phyloP scores from a whole-genome alignment of 495 filamentous ascomycete species.

The Chlorociboria aeruginascens region DNA sequence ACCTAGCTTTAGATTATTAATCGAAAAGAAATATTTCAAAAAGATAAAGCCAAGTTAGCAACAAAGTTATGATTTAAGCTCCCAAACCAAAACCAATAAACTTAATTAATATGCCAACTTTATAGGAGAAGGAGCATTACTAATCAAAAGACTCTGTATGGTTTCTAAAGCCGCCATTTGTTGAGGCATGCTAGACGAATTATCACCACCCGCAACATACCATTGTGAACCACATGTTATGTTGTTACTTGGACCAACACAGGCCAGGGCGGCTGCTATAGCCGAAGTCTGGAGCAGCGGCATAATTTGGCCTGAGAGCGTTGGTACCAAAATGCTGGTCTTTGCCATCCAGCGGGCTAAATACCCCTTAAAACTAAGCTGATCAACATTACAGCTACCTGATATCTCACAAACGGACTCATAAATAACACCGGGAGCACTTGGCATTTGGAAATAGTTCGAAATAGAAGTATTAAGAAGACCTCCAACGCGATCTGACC shows the following conservation, averaged over 20 bases:
- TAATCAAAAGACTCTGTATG: slow-evolving; percentile 50
- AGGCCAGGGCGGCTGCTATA: slow-evolving; percentile 47
- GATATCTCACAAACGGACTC: slow-evolving; percentile 28
- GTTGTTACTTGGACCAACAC: slow-evolving; percentile 29
- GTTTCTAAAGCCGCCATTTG: slow-evolving; percentile 62
- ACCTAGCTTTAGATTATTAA: no score
- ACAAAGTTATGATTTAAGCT: no score
- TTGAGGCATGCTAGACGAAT: slow-evolving; percentile 39
- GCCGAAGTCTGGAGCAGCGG: slow-evolving; percentile 45
- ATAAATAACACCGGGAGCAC: slow-evolving; percentile 61
- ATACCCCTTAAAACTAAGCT: slow-evolving; percentile 66
- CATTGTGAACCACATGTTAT: slow-evolving; percentile 40
- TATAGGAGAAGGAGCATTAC: slow-evolving; percentile 31
- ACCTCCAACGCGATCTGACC: slow-evolving; percentile 45
- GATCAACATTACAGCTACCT: slow-evolving; percentile 56
- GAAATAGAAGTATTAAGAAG: slow-evolving; percentile 39
- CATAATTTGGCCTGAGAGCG: slow-evolving; percentile 40
- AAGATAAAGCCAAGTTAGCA: no score
- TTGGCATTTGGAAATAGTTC: slow-evolving; percentile 44
- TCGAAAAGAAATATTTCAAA: no score
- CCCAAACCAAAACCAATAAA: no score
- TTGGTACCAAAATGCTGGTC: slow-evolving; percentile 54
- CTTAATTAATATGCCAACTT: neutral
- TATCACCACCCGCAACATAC: slow-evolving; percentile 37
- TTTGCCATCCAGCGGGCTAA: slow-evolving; percentile 58